Evolutionary conservation across 2,329 filamentous ascomycete species (phyloP), one percentile per base, ranked within the genome.

Genomic region (Botrytis galanthina): DNA sequence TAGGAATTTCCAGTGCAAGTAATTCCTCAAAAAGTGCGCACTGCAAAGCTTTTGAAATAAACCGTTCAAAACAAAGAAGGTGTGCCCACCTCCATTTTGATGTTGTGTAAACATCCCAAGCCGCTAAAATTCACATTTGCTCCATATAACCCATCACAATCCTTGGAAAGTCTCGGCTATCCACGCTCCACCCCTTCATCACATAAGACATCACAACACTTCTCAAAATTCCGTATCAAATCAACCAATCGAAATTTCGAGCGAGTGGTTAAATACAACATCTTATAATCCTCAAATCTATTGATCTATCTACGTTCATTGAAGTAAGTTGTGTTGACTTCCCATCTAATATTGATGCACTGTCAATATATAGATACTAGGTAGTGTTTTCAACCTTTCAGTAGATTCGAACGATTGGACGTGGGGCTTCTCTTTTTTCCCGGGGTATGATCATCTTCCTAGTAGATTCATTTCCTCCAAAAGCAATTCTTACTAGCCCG

Each of bases 141-240:
- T 18, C 66, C 66, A 68, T 37, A 68, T 57, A 68, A 57, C 2
- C 66, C 35, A 42, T 68, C 66, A 57, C 14, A 68, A 57, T 29
- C 66, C 66, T 29, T 57, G 66, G 8, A 7, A 42, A 42, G 35
- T 68, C 66, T 68, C 66, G 66, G 66, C 14, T 68, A 68, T 32
- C 26, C 35, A 39, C 26, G 12, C 66, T 32, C 66, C 48, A 57
- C 66, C 48, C 66, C 66, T 68, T 68, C 48, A 57, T 68, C 64
- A 39, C 60, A 62, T n/a, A 32, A 57, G n/a, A 57, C 60, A 39
- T 61, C 59, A 2, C 35, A 57, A 16, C 51, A n/a, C 20, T 37
- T 39, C 59, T 39, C 22, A 26, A n/a, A n/a, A 54, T n/a, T 57
- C 51, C n/a, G n/a, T 29, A 9, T 29, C 64, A 29, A 37, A 54